phyloP scores from a whole-genome alignment of 1,284 basidiomycete species.

The Rhodofomes roseus region DNA sequence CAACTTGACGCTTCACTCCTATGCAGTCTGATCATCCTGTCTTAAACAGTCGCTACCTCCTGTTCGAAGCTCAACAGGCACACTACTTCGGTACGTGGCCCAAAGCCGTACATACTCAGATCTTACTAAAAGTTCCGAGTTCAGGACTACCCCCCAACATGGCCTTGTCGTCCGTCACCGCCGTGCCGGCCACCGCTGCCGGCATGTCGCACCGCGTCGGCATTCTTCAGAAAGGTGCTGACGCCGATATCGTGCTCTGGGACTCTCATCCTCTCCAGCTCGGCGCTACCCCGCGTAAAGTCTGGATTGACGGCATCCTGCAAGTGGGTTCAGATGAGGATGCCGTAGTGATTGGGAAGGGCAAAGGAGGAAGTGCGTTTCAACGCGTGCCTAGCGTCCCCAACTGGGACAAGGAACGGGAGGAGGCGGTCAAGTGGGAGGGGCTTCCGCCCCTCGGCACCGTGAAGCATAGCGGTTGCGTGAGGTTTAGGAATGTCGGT shows the following conservation, averaged over 20 bases:
- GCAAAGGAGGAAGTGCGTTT: constrained; percentile 23
- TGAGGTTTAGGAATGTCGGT: constrained; percentile 59
- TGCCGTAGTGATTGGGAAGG: constrained; percentile 25
- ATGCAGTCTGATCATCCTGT: constrained; percentile 68
- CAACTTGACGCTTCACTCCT: too few species aligned
- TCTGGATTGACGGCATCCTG: constrained; percentile 71
- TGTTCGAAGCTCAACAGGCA: constrained; percentile 86
- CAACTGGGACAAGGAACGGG: constrained; percentile 54
- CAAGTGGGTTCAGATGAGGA: constrained; percentile 55
- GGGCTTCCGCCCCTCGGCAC: constrained; percentile 66
- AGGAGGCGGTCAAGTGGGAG: constrained; percentile 54
- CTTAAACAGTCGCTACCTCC: constrained; percentile 72
- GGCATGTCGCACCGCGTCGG: constrained; percentile 85
- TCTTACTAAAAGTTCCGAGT: background rate
- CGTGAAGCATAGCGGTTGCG: constrained; percentile 30
- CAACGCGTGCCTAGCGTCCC: constrained; percentile 56
- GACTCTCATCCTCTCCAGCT: constrained; percentile 79
- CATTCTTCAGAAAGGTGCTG: constrained; percentile 57
- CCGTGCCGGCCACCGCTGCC: constrained; percentile 71
- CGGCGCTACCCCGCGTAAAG: constrained; percentile 71
- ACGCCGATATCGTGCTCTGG: constrained; percentile 67
- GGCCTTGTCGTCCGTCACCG: constrained; percentile 73
- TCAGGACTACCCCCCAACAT: constrained; percentile 48
- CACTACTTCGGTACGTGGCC: constrained; percentile 59
- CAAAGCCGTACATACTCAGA: background rate